Evolutionary conservation across 2,329 filamentous ascomycete species (phyloP).

Genomic region (Aureobasidium namibiae): DNA sequence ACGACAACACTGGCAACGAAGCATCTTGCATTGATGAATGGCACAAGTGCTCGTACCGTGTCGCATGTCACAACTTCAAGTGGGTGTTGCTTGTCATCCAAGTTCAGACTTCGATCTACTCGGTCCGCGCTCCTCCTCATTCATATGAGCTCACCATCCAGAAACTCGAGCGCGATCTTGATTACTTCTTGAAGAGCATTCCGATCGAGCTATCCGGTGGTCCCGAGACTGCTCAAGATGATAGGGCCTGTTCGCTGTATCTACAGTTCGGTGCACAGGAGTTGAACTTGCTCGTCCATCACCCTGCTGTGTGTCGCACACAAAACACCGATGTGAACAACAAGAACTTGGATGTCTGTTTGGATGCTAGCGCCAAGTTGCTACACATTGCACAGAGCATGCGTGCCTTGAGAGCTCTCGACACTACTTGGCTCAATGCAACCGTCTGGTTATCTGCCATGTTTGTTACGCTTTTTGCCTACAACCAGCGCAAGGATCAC

Average conservation of each 20-base stretch:
- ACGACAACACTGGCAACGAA: constrained; percentile 62
- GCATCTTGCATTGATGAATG: constrained; percentile 32
- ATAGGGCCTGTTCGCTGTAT: constrained; percentile 41
- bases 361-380: constrained; percentile 57
- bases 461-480: constrained; percentile 62
- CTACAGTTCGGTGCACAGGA: constrained; percentile 42
- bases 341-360: constrained; percentile 48
- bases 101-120: constrained; percentile 69
- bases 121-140: constrained; percentile 54
- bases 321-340: constrained; percentile 52
- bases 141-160: constrained; percentile 57
- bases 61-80: constrained; percentile 59
- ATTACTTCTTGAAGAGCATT: constrained; percentile 55
- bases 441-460: constrained; percentile 66
- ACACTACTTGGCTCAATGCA: constrained; percentile 70
- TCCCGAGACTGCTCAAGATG: constrained; percentile 36
- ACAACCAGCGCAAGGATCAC: constrained; percentile 57
- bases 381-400: constrained; percentile 53
- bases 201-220: constrained; percentile 52
- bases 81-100: constrained; percentile 61
- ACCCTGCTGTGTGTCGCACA: constrained; percentile 44
- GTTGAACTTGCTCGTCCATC: constrained; percentile 43
- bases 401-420: constrained; percentile 57
- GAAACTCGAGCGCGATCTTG: constrained; percentile 56
- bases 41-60: constrained; percentile 57